Conservation (phyloP, 345 rosid species). For the Salix koriyanagi region DNA sequence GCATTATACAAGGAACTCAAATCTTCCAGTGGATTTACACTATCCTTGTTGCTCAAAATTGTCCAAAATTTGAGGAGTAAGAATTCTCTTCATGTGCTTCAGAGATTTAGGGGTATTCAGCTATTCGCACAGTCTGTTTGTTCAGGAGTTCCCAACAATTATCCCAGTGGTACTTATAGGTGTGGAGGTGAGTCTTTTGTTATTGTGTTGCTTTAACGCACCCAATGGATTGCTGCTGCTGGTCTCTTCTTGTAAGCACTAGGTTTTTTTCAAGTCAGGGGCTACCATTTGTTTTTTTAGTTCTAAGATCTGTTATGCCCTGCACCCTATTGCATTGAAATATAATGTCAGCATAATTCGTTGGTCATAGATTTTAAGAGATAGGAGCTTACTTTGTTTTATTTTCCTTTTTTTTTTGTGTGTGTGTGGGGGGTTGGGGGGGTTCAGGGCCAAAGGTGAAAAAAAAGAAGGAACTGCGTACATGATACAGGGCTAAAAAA, state of each 20-base stretch:
- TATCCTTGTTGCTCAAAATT: constrained; percentile 63
- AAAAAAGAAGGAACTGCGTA: no score
- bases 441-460: no score
- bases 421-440: no score
- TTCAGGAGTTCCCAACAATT: constrained; percentile 45
- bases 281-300: background rate
- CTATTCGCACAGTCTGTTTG: constrained; percentile 75
- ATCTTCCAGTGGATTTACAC: constrained; percentile 62
- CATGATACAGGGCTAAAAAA: no score
- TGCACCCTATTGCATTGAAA: background rate
- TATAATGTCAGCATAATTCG: background rate
- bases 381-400: no score
- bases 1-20: constrained; percentile 63
- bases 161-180: constrained; percentile 20
- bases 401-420: no score
- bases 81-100: constrained; percentile 62
- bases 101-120: constrained; percentile 76
- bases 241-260: background rate
- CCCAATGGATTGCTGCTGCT: background rate
- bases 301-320: background rate
- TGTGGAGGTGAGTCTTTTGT: constrained; percentile 16
- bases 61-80: constrained; percentile 52
- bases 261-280: background rate
- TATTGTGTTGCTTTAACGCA: background rate
- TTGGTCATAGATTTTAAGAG: background rate